Base-by-base conservation (phyloP, 306 rosid species). In the Corylus americana region DNA sequence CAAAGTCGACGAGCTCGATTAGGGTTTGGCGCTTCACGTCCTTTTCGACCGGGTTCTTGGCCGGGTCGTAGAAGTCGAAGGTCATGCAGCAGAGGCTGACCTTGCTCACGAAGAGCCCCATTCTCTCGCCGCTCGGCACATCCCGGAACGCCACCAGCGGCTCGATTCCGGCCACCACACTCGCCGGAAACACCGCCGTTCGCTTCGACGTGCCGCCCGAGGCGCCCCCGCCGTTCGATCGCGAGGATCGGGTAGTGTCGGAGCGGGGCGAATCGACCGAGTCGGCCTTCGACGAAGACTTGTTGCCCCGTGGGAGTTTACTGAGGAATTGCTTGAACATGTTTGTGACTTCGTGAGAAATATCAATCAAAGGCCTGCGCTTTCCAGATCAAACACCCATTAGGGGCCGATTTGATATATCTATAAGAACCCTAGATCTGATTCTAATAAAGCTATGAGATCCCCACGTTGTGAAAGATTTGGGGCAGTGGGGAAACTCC, bases 321-420 rank as follows among this genome's bases (percentile, higher is more conserved):
- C 97, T 89, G 61, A 93, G 87, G 59, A 95, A 74, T 89, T 95
- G 99, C 90, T 95, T 95, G 27, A 95, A 88, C 99, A 95, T 95
- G 77, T 22, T 27, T 10, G 20, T 1, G 48, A 17, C 42, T 49
- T 13, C 7, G 31, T 7, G 53, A 49, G 47, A 49, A 84, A 83
- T 44, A 75, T 75, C 72, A 69, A 79, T 13, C 71, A 49, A 76
- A 47, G 48, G 76, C 59, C 66, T 74, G n/a, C 48, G 77, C 73
- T 16, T 74, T 78, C 84, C 59, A 91, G 79, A 91, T 55, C 81
- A 63, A 83, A 59, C 37, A 71, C 75, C 91, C 94, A 91, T 88
- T 39, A 57, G 18, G 54, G 63, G 53, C 47, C 49, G 77, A 80
- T 57, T n/a, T 8, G 49, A 64, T 51, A 27, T 49, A 58, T 14